phyloP scores from a whole-genome alignment of 306 rosid genomes.

The Citrullus mucosospermus region DNA sequence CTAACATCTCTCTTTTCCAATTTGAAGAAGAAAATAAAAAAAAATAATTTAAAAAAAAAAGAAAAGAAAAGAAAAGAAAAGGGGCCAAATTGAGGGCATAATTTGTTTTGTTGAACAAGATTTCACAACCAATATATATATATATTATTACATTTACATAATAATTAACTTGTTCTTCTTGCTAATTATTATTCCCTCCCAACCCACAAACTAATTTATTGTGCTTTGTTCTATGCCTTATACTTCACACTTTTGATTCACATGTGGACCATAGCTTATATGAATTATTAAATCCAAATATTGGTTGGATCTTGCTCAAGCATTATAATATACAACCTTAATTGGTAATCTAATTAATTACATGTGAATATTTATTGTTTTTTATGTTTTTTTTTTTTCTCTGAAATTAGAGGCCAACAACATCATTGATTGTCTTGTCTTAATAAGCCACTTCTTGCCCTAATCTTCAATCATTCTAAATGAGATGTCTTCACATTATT shows the following conservation, averaged over 20 bases:
- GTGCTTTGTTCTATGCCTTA: background rate
- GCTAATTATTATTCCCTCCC: constrained; percentile 5
- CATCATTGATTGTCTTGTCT: background rate
- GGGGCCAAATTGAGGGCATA: background rate
- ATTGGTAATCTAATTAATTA: background rate
- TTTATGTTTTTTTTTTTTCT: background rate
- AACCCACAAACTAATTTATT: background rate
- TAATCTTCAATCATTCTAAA: background rate
- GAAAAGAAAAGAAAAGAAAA: background rate
- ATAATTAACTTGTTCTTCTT: background rate
- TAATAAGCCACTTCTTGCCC: background rate
- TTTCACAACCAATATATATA: background rate
- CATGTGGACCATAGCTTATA: constrained; percentile 1
- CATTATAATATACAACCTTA: constrained; percentile 5
- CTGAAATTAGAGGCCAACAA: background rate
- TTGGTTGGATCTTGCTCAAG: constrained; percentile 6
- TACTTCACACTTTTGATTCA: constrained; percentile 6
- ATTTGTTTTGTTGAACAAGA: background rate
- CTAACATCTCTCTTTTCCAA: background rate
- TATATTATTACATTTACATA: background rate
- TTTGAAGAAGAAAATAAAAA: background rate
- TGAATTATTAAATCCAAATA: background rate
- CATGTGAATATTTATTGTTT: background rate
- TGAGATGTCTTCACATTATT: background rate
- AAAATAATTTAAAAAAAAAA: background rate